Percentiles rank a stretch among this genome's conserved stretches.
phyloP scores from a whole-genome alignment of 2,329 filamentous ascomycete genomes.

The Teratosphaeria epicoccoides region DNA sequence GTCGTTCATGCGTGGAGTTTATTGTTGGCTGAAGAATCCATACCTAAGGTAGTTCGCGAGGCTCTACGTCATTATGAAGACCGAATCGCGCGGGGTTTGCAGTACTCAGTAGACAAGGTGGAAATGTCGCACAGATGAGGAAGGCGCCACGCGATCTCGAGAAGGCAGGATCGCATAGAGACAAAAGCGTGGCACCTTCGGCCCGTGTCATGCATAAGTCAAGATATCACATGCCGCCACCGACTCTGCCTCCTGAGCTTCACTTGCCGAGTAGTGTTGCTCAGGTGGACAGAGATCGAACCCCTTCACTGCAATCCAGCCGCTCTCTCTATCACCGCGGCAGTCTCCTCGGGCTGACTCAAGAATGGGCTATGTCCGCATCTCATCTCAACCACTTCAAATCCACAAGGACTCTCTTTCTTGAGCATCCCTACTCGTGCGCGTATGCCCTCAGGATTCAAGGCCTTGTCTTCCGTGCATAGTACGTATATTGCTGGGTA shows the following conservation, averaged over 20 bases:
- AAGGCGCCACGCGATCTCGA: background rate
- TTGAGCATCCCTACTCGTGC: slow-evolving; percentile 2
- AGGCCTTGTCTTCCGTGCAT: slow-evolving; percentile 9
- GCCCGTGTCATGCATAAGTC: background rate
- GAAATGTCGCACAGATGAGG: background rate
- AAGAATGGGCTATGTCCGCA: slow-evolving; percentile 12
- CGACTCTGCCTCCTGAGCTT: background rate
- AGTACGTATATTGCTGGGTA: slow-evolving; percentile 11
- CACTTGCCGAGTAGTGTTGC: background rate
- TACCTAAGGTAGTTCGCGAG: background rate
- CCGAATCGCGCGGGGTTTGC: background rate
- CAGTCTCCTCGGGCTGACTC: slow-evolving; percentile 8
- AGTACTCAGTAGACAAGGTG: background rate
- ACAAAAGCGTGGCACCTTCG: background rate
- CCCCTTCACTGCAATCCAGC: background rate
- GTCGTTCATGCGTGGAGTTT: background rate
- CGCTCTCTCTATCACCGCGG: slow-evolving; percentile 2
- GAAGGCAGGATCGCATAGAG: background rate
- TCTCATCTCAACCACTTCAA: slow-evolving; percentile 5
- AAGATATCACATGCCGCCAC: background rate
- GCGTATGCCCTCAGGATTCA: slow-evolving; percentile 1
- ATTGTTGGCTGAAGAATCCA: too few species aligned
- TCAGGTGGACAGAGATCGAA: background rate
- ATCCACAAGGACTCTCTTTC: slow-evolving; percentile 1
- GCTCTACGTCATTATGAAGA: background rate